Conservation (phyloP, 805 yeast species). For the Yamadazyma nakazawae region DNA sequence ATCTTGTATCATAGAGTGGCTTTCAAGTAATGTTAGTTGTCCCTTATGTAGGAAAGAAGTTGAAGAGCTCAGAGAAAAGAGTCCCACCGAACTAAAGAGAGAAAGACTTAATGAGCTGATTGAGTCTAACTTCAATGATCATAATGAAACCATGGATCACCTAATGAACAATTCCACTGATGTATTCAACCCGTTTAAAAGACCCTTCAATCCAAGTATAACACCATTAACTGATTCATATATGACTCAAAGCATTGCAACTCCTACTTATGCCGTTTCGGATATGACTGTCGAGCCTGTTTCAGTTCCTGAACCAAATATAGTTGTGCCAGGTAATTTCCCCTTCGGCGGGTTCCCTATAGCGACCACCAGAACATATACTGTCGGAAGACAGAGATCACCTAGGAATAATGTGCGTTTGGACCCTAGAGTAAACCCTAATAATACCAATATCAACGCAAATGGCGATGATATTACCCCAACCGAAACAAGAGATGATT, state of each 20-base stretch:
- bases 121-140: constrained; percentile 13
- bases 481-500: not conserved
- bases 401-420: not conserved
- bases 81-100: constrained; percentile 14
- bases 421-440: not conserved
- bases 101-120: constrained; percentile 14
- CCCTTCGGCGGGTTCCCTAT: constrained; percentile 21
- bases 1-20: constrained; percentile 41
- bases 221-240: constrained; percentile 40
- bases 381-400: not conserved
- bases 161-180: constrained; percentile 30
- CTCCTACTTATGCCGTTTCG: constrained; percentile 7
- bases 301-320: constrained; percentile 19
- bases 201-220: constrained; percentile 32
- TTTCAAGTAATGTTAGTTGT: constrained; percentile 36
- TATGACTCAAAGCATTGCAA: constrained; percentile 32
- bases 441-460: not conserved
- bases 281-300: constrained; percentile 8
- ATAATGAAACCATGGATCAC: constrained; percentile 21
- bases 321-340: constrained; percentile 29
- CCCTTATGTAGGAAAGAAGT: constrained; percentile 42
- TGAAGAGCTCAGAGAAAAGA: constrained; percentile 21
- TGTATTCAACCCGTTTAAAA: constrained; percentile 34
- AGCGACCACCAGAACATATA: constrained; percentile 3
- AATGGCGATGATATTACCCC: not conserved